Base-by-base conservation (phyloP, 768 basidiomycete genomes). In the Suillus subaureus region DNA sequence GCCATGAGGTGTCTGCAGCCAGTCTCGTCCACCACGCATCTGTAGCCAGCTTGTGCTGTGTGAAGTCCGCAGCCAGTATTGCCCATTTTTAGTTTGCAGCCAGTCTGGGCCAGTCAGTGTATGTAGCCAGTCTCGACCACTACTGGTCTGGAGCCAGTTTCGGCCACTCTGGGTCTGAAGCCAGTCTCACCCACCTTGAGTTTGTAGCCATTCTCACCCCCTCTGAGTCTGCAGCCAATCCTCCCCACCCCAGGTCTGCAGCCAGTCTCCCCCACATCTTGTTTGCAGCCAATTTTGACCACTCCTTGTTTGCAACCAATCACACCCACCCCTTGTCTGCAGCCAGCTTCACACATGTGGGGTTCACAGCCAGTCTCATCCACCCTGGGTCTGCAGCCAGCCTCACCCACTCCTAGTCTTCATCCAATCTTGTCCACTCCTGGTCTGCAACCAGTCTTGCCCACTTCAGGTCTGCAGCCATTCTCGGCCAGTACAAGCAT, bases 311-410 rank as follows among this genome's bases (percentile, higher is more conserved):
- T 54, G 28, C 52, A 54, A 7, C 51, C 51, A 52, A 28, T 52
- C 51, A 52, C 28, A 18, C 6, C 28, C 52, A 26, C 18, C 18
- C 18, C 18, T 31, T 1, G 28, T 28, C 28, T 54, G 28, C 28
- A 54, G 9, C 52, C 52, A 54, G 52, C 52, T 54, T 54, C 52
- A 9, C 52, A 54, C 52, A 54, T 18, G 52, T 11, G 52, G 52
- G 4, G 52, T 54, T 18, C 18, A 9, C 8, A 54, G 8, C 52
- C 52, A 54, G 2, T 54, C 52, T 31, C 28, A 28, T 28, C 52
- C 52, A 31, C 52, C 52, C 18, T 31, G 52, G 9, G 28, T 54
- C 28, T 54, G 52, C 52, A 54, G 18, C 52, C 52, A 54, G 9
- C 18, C 28, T 54, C 28, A 4, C 28, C 52, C 52, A 4, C 28